These are phyloP conservation scores for Agaricus subrufescens DNA, from an alignment of 768 basidiomycete genomes.

Conservation along the genomic window DNA sequence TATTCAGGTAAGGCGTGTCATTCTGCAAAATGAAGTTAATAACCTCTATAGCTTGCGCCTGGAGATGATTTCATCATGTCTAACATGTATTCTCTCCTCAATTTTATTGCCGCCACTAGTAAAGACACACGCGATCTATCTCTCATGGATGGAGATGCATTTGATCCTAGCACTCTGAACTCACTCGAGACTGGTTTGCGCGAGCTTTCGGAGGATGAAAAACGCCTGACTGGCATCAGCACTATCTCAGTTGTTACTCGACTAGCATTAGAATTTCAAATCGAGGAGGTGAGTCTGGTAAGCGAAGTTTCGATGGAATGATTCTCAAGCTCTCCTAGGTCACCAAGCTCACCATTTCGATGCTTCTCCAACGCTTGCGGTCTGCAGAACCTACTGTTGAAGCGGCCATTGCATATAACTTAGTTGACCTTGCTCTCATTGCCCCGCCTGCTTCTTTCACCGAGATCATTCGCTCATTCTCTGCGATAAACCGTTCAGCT, in stretches of 20 bases:
- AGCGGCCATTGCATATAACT: conserved; percentile 86
- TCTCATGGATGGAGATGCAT: conserved; percentile 33
- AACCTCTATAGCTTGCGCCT: conserved; percentile 59
- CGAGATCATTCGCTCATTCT: conserved; percentile 84
- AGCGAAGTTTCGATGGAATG: not conserved
- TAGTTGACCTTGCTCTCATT: conserved; percentile 83
- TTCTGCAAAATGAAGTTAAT: not conserved
- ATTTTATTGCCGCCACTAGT: conserved; percentile 83
- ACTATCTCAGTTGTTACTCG: conserved; percentile 89
- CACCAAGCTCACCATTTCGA: conserved; percentile 83
- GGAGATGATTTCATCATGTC: conserved; percentile 90
- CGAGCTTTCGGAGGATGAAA: conserved; percentile 79
- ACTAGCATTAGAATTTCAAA: conserved; percentile 81
- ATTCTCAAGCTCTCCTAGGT: conserved; percentile 38
- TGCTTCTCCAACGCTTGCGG: conserved; percentile 85
- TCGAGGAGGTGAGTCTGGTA: conserved; percentile 60
- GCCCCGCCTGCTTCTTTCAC: conserved; percentile 73
- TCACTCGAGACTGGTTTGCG: conserved; percentile 60
- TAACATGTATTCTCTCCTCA: conserved; percentile 94
- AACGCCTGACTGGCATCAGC: conserved; percentile 78
- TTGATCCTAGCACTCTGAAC: conserved; percentile 48
- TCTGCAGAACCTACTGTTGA: conserved; percentile 85
- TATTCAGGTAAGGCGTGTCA: conserved; percentile 55
- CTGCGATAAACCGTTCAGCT: conserved; percentile 78
- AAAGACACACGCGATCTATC: conserved; percentile 63